Evolutionary conservation across 2,329 filamentous ascomycete genomes (phyloP).

Genomic region (Colletotrichum phormii): DNA sequence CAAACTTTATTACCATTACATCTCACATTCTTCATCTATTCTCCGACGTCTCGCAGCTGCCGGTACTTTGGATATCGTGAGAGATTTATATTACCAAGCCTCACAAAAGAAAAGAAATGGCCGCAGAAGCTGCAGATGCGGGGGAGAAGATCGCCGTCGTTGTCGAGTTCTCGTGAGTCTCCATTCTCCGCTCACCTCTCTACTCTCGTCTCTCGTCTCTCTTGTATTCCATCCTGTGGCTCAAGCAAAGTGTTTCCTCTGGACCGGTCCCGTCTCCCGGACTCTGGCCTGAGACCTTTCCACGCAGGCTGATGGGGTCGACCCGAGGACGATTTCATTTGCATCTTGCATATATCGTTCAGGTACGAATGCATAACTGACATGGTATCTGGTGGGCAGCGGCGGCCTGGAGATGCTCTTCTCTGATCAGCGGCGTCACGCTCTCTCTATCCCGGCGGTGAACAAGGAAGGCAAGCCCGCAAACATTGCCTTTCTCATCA

Average conservation of each 20-base stretch:
- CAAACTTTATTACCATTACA: conserved; percentile 31
- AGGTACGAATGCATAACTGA: conserved; percentile 20
- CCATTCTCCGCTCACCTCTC: neutral
- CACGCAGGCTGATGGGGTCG: conserved; percentile 3
- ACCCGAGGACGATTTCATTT: neutral
- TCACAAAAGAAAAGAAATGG: conserved; percentile 25
- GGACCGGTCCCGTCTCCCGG: neutral
- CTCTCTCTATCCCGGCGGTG: conserved; percentile 73
- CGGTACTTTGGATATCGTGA: conserved; percentile 10
- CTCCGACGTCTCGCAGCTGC: conserved; percentile 23
- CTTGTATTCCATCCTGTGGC: neutral
- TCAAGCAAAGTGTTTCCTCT: conserved; percentile 2
- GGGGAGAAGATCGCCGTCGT: conserved; percentile 64
- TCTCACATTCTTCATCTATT: conserved; percentile 33
- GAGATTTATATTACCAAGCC: neutral
- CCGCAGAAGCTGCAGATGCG: conserved; percentile 31
- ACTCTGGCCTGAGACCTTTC: neutral
- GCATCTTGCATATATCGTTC: conserved; percentile 7
- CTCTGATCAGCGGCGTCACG: conserved; percentile 80
- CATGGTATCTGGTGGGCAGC: conserved; percentile 55
- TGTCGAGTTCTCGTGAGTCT: conserved; percentile 75
- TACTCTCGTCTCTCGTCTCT: neutral
- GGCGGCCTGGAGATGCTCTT: conserved; percentile 97
- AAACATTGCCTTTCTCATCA: conserved; percentile 81
- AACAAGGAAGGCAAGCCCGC: conserved; percentile 69